Conservation (phyloP, 2,329 filamentous ascomycete species). For the Plenodomus tracheiphilus region DNA sequence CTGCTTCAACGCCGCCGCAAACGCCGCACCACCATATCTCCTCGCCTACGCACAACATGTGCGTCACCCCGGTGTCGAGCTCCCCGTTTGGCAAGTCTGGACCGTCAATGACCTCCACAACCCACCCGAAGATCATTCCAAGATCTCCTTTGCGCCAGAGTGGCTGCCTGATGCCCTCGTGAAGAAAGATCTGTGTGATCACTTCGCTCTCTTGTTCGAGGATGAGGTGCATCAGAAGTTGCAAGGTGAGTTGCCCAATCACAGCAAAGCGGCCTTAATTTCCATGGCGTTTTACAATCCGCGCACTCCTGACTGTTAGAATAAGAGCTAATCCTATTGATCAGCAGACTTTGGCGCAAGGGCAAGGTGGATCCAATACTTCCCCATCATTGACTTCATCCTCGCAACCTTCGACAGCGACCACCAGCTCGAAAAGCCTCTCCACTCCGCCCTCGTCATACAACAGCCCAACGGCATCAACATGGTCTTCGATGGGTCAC, state of each 20-base stretch:
- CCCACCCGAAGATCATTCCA: background rate
- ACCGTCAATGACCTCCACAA: background rate
- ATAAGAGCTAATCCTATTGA: background rate
- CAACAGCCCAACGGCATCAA: background rate
- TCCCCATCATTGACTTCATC: background rate
- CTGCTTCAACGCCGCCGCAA: constrained; percentile 11
- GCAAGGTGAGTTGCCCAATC: background rate
- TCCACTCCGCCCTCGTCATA: constrained; percentile 8
- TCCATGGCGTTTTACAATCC: background rate
- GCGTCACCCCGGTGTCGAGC: background rate
- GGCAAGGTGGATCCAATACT: background rate
- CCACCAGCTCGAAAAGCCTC: background rate
- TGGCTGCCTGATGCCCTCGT: constrained; percentile 1
- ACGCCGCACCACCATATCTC: background rate
- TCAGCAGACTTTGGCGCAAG: background rate
- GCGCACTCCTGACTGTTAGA: background rate
- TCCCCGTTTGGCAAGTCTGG: constrained; percentile 1
- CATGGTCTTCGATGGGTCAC: constrained; percentile 9
- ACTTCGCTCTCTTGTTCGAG: constrained; percentile 4
- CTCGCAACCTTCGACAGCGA: background rate
- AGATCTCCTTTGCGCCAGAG: constrained; percentile 1
- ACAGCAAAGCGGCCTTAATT: background rate
- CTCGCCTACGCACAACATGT: constrained; percentile 5
- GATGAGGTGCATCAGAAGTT: background rate
- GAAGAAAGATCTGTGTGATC: constrained; percentile 5